Conservation (phyloP, 805 yeast species). For the Sugiyamaella valdiviana region DNA sequence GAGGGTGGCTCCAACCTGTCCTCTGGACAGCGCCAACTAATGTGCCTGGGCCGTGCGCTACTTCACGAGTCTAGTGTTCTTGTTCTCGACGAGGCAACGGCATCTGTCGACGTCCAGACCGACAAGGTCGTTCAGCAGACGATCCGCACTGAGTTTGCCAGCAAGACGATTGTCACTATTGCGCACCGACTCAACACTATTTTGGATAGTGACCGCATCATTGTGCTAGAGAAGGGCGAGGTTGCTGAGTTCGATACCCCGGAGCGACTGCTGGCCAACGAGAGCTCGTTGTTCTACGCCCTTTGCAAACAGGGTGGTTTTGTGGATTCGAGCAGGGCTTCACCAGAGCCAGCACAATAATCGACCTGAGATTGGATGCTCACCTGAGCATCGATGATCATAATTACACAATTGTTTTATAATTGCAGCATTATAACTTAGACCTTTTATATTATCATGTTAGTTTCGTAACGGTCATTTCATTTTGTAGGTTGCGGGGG, state of each 20-base stretch:
- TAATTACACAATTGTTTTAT: too few species aligned
- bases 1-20: conserved; percentile 77
- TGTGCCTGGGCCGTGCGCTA: conserved; percentile 74
- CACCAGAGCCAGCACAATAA: background rate
- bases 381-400: background rate
- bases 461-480: too few species aligned
- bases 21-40: conserved; percentile 74
- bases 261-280: conserved; percentile 53
- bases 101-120: conserved; percentile 77
- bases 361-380: background rate
- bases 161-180: conserved; percentile 71
- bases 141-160: conserved; percentile 56
- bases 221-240: conserved; percentile 64
- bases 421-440: too few species aligned
- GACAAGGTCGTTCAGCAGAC: conserved; percentile 72
- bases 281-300: conserved; percentile 67
- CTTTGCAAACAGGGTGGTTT: conserved; percentile 80
- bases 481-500: background rate
- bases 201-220: conserved; percentile 67
- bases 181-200: conserved; percentile 81
- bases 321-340: conserved; percentile 1
- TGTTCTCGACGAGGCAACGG: conserved; percentile 74
- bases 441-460: too few species aligned
- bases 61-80: conserved; percentile 61
- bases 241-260: conserved; percentile 71